Evolutionary conservation across 2,329 filamentous ascomycete species (phyloP).

Genomic region (Cladophialophora carrionii): DNA sequence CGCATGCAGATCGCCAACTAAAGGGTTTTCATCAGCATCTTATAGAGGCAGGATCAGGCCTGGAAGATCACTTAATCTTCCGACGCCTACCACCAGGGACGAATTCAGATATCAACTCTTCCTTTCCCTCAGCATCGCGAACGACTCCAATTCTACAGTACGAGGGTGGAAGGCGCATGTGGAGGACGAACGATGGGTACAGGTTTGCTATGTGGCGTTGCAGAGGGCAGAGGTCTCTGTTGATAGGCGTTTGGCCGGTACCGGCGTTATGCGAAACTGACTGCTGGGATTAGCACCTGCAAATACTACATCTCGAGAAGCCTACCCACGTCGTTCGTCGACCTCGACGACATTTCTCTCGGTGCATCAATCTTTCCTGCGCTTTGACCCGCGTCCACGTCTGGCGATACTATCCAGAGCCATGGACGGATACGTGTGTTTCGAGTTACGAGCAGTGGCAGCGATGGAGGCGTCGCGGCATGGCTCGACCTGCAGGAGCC

Average conservation of each 20-base stretch:
- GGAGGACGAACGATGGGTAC: constrained; percentile 10
- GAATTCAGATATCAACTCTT: constrained; percentile 12
- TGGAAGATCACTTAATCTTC: constrained; percentile 11
- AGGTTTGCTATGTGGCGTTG: background rate
- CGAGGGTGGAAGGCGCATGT: constrained; percentile 10
- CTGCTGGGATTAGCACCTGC: constrained; percentile 12
- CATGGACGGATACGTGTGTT: constrained; percentile 1
- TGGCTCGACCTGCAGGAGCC: background rate
- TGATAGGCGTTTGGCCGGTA: background rate
- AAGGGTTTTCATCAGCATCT: constrained; percentile 6
- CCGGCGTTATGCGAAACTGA: background rate
- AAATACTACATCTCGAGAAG: background rate
- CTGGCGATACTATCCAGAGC: background rate
- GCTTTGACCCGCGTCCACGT: constrained; percentile 14
- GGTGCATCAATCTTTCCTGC: constrained; percentile 11
- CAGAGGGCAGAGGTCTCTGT: background rate
- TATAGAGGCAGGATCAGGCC: too few relatives aligned
- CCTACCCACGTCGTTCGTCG: background rate
- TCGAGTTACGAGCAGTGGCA: too few relatives aligned
- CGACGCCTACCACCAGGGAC: constrained; percentile 13
- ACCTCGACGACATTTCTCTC: background rate
- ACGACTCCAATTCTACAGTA: constrained; percentile 3
- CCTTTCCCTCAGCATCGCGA: constrained; percentile 13
- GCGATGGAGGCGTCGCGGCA: background rate
- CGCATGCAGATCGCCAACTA: constrained; percentile 8